Evolutionary conservation across 495 filamentous ascomycete species (phyloP), one percentile per base, ranked within the genome.

Genomic region (Evernia prunastri): DNA sequence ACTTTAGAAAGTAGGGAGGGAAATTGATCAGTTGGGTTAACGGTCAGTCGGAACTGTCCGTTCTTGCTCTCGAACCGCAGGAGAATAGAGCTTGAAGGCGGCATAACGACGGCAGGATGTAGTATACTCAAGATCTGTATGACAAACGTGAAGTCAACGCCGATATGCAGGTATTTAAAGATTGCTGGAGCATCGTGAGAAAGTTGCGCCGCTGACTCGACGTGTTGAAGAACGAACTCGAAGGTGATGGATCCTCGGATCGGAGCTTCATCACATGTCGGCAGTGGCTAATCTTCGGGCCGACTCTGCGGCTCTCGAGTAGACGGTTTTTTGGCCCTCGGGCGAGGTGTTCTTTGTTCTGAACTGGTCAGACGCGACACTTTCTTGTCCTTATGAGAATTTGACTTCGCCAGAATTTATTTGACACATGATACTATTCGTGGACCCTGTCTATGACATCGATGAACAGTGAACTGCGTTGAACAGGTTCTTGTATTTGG

Each of bases 61-160:
- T 84, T 80, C 51, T 78, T 81, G 71, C 80, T 81, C 66, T 82
- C 79, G 64, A 84, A 84, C 56, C 81, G 78, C 25, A 84, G 69
- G 6, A 83, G 67, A 58, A 83, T 80, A 43, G 78, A 67, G 58
- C 72, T 74, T 37, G 77, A 58, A 35, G 72, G 73, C 25, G 79
- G 72, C 79, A 81, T 82, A 51, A 36, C 67, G 68, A 40, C 36
- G 33, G 20, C 31, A 36, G 11, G 13, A 11, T 35, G 15, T 17
- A 31, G 9, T 6, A 31, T 17, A 2, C 17, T 9, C 3, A 8
- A 37, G 27, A 8, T 13, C 23, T 57, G 1, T 37, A 29, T 59
- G 33, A 58, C 17, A 18, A 15, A 25, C 1, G 5, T 17, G 10
- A 17, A n/a, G 10, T n/a, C 11, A 11, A 15, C 23, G 29, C 39